Evolutionary conservation across 2,329 filamentous ascomycete genomes (phyloP), one percentile per base, ranked within the genome.

Genomic region (Nothophaeocryptopus gaeumannii): DNA sequence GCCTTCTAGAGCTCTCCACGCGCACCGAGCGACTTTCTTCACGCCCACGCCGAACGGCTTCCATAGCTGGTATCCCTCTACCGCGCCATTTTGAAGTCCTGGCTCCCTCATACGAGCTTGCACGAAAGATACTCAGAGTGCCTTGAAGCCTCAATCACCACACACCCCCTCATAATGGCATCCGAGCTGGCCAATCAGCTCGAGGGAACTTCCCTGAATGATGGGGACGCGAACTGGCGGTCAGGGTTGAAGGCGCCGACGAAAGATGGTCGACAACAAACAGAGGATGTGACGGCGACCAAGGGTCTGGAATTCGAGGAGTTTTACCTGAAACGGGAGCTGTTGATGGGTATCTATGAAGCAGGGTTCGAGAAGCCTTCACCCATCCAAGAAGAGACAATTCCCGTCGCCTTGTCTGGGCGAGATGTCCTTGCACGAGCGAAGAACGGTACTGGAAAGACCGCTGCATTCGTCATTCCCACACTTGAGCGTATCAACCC

Each of bases 321-420:
- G 61, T 96, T 99, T 70, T 88, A 87, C 60, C 85, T 99, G 63
- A 96, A 95, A 77, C 82, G 93, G 68, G 89, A 96, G 69, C 77
- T 99, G 54, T 83, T 99, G 75, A 99, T 97, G 92, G 93, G 93
- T 56, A 97, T 99, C 60, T 99, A 97, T 72, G 93, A 99, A 76
- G 93, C 93, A 61, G 93, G 93, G 57, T 99, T 96, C 72, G 93
- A 99, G 72, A 96, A 95, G 75, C 93, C 93, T 12, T 99, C 93
- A 50, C 93, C 93, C 9, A 99, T 99, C 64, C 93, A 99, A 82
- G 93, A 99, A 84, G 93, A 97, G 76, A 90, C 93, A 47, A 96
- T 99, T 66, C 93, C 93, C 40, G 92, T 99, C 59, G 93, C 93
- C 43, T 80, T 99, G 50, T 95, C 92, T 40, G 93, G 93, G 49